A percentile compares a stretch with the other conserved stretches of the same genome.
These are phyloP conservation scores for Meripilus lineatus DNA, from an alignment of 1,284 basidiomycete species.

Conservation along the genomic window DNA sequence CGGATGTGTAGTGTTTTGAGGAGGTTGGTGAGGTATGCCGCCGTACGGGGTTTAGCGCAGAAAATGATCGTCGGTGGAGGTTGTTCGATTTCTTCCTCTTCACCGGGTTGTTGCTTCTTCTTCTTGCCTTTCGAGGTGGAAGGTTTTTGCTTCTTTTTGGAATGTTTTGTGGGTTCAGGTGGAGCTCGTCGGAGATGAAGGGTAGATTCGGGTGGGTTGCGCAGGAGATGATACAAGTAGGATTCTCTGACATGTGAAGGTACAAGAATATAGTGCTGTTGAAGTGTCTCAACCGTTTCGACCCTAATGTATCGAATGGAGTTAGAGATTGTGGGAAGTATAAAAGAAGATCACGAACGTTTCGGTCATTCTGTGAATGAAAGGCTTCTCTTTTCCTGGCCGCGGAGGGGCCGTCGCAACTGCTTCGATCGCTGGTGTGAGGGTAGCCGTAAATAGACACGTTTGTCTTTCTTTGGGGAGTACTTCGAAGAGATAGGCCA, in stretches of 20 bases:
- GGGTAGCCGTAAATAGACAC: conserved; percentile 94
- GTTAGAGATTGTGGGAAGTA: conserved; percentile 7
- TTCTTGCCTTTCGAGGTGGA: conserved; percentile 20
- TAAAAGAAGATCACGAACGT: conserved; percentile 42
- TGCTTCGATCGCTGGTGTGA: conserved; percentile 83
- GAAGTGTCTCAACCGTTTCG: conserved; percentile 81
- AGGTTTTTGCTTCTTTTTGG: conserved; percentile 15
- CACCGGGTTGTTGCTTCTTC: conserved; percentile 31
- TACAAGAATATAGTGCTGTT: conserved; percentile 89
- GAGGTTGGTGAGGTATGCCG: conserved; percentile 82
- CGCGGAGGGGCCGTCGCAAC: conserved; percentile 73
- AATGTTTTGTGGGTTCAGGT: conserved; percentile 37
- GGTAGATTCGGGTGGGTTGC: conserved; percentile 82
- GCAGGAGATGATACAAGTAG: conserved; percentile 89
- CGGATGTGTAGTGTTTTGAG: conserved; percentile 80
- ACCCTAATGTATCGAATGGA: conserved; percentile 43
- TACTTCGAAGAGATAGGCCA: conserved; percentile 74
- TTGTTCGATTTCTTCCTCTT: conserved; percentile 54
- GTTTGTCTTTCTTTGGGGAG: conserved; percentile 90
- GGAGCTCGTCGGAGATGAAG: conserved; percentile 58
- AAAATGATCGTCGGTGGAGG: conserved; percentile 96
- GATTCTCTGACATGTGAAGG: conserved; percentile 94
- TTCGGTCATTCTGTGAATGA: conserved; percentile 81
- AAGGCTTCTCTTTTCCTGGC: conserved; percentile 82
- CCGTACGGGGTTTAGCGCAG: conserved; percentile 82